These are phyloP conservation scores for Penicillium occitanis DNA, from an alignment of 2,329 filamentous ascomycete species.

Conservation along the genomic window DNA sequence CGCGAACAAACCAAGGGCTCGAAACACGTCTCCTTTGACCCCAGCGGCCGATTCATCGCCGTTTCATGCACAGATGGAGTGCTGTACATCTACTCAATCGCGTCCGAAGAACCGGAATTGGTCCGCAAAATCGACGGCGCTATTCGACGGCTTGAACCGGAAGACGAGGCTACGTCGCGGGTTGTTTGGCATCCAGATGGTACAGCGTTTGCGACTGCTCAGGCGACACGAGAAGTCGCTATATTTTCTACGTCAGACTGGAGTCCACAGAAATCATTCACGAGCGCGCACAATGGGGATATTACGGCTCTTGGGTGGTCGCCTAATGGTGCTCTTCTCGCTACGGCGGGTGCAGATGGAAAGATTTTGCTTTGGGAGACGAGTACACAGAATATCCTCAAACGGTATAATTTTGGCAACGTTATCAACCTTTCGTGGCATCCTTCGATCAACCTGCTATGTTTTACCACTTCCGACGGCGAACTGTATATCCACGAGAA, in stretches of 20 bases:
- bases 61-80: constrained; percentile 86
- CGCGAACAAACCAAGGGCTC: constrained; percentile 81
- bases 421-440: constrained; percentile 90
- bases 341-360: constrained; percentile 56
- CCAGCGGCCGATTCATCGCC: constrained; percentile 70
- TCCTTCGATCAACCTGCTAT: constrained; percentile 79
- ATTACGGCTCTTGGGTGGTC: constrained; percentile 91
- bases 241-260: constrained; percentile 87
- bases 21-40: constrained; percentile 90
- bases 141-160: constrained; percentile 74
- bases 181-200: constrained; percentile 94
- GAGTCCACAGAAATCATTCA: constrained; percentile 79
- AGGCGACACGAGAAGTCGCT: constrained; percentile 77
- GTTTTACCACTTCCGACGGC: constrained; percentile 89
- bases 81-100: constrained; percentile 85
- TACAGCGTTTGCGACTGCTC: constrained; percentile 81
- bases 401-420: constrained; percentile 74
- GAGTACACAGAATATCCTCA: constrained; percentile 77
- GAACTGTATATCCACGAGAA: constrained; percentile 82
- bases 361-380: constrained; percentile 74
- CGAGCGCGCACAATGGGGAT: constrained; percentile 75
- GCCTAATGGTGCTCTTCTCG: constrained; percentile 86
- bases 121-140: constrained; percentile 82
- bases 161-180: constrained; percentile 71
- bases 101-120: constrained; percentile 73